Base-by-base conservation (phyloP, 2,329 filamentous ascomycete genomes). In the Aspergillus viridinutans region DNA sequence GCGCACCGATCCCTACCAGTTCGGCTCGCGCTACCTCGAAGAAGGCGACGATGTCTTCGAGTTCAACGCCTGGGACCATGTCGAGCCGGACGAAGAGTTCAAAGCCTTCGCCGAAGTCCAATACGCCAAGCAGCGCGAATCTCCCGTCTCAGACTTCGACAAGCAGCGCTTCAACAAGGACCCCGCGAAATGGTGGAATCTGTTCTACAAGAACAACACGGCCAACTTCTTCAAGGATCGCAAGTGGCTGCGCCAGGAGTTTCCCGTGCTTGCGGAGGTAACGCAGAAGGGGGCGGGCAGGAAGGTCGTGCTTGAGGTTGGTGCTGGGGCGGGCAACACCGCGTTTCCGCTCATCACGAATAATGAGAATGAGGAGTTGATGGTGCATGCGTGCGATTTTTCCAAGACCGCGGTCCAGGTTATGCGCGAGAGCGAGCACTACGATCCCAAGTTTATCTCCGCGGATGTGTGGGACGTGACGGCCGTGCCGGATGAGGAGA, bases 41-140 rank as follows among this genome's bases (percentile, higher is more conserved):
- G 83, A 93, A 73, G 85, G 86, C 70, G 92, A 96, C 77, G 83
- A 97, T 72, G 90, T 96, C 68, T 99, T 93, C 77, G 89, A 95
- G 74, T 96, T 94, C 84, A 99, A 99, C 75, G 94, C 94, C 40
- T 99, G 94, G 94, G 94, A 99, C 73, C 93, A 99, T 73, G 94
- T 97, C 71, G 88, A 93, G 76, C 92, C 92, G 72, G 93, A 97
- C 77, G 86, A 90, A 66, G 83, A 87, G 43, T 97, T 96, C 81
- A 87, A 88, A 70, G 85, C 89, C 70, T 96, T 94, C 74, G 88
- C 92, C 59, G 86, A 92, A 75, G 78, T 86, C 69, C 94, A 97
- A 77, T 93, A 90, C 71, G 84, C 85, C 49, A 89, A 88, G 76
- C 94, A 99, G 78, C 87, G 92, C 63, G 85, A 88, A 67, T 83